phyloP scores from a whole-genome alignment of 257 asterid species.

The Striga asiatica region DNA sequence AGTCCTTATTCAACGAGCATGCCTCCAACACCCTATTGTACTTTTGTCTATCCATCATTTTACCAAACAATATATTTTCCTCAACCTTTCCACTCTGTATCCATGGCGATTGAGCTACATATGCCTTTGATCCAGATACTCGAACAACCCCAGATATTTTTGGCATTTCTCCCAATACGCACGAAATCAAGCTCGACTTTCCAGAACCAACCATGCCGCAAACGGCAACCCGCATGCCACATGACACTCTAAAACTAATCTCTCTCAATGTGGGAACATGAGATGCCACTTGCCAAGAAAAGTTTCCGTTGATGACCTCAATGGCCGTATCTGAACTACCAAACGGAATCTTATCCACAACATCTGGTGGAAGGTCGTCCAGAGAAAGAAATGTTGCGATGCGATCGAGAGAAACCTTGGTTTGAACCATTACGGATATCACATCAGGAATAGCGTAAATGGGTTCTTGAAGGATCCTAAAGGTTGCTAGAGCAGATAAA shows the following conservation, averaged over 20 bases:
- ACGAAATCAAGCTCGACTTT: conserved; percentile 78
- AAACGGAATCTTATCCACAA: conserved; percentile 45
- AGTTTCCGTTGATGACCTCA: conserved; percentile 63
- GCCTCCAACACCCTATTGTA: conserved; percentile 68
- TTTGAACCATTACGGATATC: conserved; percentile 73
- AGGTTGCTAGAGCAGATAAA: conserved; percentile 80
- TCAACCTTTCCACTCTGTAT: conserved; percentile 82
- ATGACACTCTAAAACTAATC: conserved; percentile 39
- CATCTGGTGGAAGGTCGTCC: conserved; percentile 54
- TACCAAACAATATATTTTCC: conserved; percentile 77
- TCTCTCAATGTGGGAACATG: conserved; percentile 43
- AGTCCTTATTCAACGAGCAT: conserved; percentile 64
- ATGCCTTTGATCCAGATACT: conserved; percentile 57
- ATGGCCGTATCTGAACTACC: conserved; percentile 36
- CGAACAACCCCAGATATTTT: conserved; percentile 54
- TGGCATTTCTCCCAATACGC: conserved; percentile 71
- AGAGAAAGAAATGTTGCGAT: conserved; percentile 73
- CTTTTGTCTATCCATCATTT: conserved; percentile 48
- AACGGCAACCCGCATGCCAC: conserved; percentile 74
- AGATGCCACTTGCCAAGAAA: conserved; percentile 55
- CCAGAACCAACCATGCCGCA: conserved; percentile 97
- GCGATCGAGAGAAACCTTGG: conserved; percentile 89
- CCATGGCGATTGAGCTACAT: conserved; percentile 86
- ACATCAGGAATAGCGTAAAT: conserved; percentile 73
- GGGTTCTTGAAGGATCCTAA: conserved; percentile 81